phyloP scores from a whole-genome alignment of 768 basidiomycete genomes.

The Amanita phalloides region DNA sequence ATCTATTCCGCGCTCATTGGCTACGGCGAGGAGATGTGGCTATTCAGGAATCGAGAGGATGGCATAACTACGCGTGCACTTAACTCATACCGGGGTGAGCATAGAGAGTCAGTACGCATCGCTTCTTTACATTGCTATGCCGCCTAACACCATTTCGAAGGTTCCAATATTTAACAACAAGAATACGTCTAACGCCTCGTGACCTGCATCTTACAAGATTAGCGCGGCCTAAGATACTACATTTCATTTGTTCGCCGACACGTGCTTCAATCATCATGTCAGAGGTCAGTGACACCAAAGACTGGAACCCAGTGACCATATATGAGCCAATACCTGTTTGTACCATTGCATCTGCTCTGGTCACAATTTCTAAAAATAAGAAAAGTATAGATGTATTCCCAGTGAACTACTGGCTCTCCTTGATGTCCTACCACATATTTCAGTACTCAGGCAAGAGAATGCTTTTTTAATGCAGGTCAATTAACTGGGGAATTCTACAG shows the following conservation, averaged over 20 bases:
- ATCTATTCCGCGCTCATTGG: slow-evolving; percentile 43
- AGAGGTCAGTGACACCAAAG: slow-evolving; percentile 40
- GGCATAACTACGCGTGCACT: slow-evolving; percentile 57
- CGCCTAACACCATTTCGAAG: slow-evolving; percentile 28
- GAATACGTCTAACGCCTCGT: slow-evolving; percentile 57
- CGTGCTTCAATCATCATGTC: slow-evolving; percentile 58
- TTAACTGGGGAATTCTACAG: slow-evolving; percentile 22
- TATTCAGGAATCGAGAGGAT: slow-evolving; percentile 50
- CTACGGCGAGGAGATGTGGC: slow-evolving; percentile 73
- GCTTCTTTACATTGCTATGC: not conserved
- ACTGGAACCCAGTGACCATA: slow-evolving; percentile 59
- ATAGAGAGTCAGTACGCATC: slow-evolving; percentile 40
- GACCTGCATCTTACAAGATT: slow-evolving; percentile 53
- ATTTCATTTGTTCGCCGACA: slow-evolving; percentile 79
- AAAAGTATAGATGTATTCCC: slow-evolving; percentile 68
- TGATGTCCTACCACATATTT: slow-evolving; percentile 44
- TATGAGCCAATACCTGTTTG: slow-evolving; percentile 85
- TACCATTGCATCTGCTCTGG: slow-evolving; percentile 8
- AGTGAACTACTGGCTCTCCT: slow-evolving; percentile 61
- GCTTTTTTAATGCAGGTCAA: not conserved
- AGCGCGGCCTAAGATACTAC: slow-evolving; percentile 32
- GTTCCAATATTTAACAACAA: slow-evolving; percentile 70
- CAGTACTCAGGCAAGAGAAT: slow-evolving; percentile 50
- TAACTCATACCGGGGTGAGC: slow-evolving; percentile 67
- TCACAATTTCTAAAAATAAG: not conserved